Percentiles rank a stretch among this genome's conserved stretches.
phyloP scores from a whole-genome alignment of 148 eudicot genomes.

The Spergularia marina region DNA sequence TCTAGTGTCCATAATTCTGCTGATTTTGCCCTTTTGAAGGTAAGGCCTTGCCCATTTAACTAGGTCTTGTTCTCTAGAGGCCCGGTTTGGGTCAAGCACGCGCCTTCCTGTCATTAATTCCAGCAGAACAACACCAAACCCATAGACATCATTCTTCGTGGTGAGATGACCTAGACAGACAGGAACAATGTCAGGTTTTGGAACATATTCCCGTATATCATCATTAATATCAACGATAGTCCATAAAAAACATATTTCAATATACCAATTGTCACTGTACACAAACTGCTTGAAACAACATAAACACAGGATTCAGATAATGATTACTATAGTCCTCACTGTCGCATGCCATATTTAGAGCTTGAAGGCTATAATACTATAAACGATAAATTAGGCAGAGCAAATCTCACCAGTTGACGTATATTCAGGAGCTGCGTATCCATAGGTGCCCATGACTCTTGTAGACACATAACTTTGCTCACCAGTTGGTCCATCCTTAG shows the following conservation, averaged over 20 bases:
- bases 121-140: slow-evolving; percentile 88
- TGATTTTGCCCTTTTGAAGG: slow-evolving; percentile 59
- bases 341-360: no score
- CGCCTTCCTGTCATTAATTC: slow-evolving; percentile 79
- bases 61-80: slow-evolving; percentile 67
- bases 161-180: slow-evolving; percentile 68
- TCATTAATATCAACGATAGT: no score
- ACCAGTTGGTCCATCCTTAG: slow-evolving; percentile 71
- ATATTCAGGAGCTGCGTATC: slow-evolving; percentile 46
- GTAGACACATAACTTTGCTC: slow-evolving; percentile 75
- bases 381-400: not conserved
- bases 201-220: not conserved
- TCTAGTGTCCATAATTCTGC: slow-evolving; percentile 62
- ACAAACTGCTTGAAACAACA: no score
- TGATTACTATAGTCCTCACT: no score
- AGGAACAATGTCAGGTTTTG: not conserved
- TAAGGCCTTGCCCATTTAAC: slow-evolving; percentile 74
- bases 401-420: slow-evolving; percentile 32
- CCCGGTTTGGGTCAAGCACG: slow-evolving; percentile 63
- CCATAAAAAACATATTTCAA: no score
- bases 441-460: slow-evolving; percentile 69
- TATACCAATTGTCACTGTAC: no score
- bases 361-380: not conserved
- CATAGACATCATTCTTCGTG: slow-evolving; percentile 72
- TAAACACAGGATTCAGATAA: no score